phyloP scores from a whole-genome alignment of 495 filamentous ascomycete species.

The Astrothelium subdiscretum region DNA sequence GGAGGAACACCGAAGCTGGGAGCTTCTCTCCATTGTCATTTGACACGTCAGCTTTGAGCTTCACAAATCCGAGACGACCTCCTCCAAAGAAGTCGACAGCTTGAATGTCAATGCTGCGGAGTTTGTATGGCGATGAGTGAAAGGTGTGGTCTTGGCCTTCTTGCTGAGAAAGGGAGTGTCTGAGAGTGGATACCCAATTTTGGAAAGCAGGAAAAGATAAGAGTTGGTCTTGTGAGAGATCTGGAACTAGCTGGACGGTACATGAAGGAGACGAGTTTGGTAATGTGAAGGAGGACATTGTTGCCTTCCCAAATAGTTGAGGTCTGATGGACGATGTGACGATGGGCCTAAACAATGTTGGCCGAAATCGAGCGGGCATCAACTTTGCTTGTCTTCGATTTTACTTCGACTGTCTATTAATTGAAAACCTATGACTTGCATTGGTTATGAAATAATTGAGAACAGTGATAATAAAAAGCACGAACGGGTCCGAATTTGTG shows the following conservation, averaged over 20 bases:
- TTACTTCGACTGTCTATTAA: no score
- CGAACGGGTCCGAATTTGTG: no score
- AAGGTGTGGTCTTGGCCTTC: constrained; percentile 51
- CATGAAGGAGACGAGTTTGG: constrained; percentile 25
- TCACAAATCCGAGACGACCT: constrained; percentile 63
- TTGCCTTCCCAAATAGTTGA: background rate
- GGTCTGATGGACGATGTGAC: background rate
- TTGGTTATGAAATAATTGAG: no score
- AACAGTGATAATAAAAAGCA: no score
- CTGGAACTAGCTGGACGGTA: background rate
- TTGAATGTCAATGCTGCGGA: constrained; percentile 61
- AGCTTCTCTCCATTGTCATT: constrained; percentile 54
- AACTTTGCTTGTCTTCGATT: no score
- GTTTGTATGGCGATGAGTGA: constrained; percentile 53
- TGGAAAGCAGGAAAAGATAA: constrained; percentile 18
- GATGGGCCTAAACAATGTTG: background rate
- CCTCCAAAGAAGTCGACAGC: constrained; percentile 59
- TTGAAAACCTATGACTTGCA: no score
- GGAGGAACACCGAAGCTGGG: constrained; percentile 67
- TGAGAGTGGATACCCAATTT: constrained; percentile 59
- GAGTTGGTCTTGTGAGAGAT: constrained; percentile 14
- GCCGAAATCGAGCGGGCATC: background rate
- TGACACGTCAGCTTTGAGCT: constrained; percentile 53
- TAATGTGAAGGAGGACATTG: constrained; percentile 25
- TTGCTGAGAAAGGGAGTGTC: constrained; percentile 54